Base-by-base conservation (phyloP, 2,329 filamentous ascomycete genomes). In the Cercospora sp. region DNA sequence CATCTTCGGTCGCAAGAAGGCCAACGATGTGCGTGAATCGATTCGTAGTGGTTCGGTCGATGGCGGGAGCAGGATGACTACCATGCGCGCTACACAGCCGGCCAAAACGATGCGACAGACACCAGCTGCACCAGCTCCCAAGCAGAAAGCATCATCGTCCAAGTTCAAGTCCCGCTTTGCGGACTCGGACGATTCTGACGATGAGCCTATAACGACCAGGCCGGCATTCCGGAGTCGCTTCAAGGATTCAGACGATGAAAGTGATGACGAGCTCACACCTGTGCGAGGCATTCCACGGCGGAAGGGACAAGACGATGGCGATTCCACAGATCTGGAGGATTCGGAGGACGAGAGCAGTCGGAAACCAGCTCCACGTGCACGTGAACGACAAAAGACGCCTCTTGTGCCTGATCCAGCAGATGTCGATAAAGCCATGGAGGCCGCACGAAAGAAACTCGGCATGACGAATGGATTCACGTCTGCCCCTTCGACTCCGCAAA, bases 231-330 rank as follows among this genome's bases (percentile, higher is more conserved):
- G 79, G 63, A 84, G 82, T 68, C 80, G 83, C 5, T 84, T 84
- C 67, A 82, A 78, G 1, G 83, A 85, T 67, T 84, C 83, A 2
- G 81, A 83, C 58, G 81, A 83, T 30, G 79, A 81, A 65, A 89
- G 91, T 58, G 83, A 86, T 16, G 79, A 28, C 3, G 48, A 73
- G 71, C 79, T 83, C 31, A 81, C 81, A 23, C 87, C 85, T 58
- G 88, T 89, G 2, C 83, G 85, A 67, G 87, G 86, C 53, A 91
- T 87, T 67, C 89, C 83, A 13, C 85, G 82, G 60, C 87, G 78
- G n/a, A 79, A 83, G 30, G 81, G 81, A 3, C 79, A 82, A 60
- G 83, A 88, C 62, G 85, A 89, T 62, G 86, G 87, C 42, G 88
- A 89, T 67, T 83, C 81, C 4, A 84, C 83, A 3, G 84, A 85